phyloP scores from a whole-genome alignment of 306 rosid genomes.

The Inga leiocalycina region DNA sequence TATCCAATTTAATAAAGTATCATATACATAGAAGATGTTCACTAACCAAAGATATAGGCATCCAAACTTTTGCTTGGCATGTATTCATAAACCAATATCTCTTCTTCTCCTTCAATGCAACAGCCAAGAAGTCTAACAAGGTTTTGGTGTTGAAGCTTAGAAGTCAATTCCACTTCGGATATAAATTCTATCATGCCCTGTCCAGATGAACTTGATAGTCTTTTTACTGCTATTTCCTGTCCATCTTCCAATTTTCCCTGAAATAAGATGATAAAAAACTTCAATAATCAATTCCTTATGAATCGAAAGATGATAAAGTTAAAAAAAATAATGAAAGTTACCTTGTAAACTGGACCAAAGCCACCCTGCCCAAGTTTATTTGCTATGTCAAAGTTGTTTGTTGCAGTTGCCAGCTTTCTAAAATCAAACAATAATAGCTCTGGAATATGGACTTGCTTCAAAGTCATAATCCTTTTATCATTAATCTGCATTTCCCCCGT shows the following conservation, averaged over 20 bases:
- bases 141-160: constrained; percentile 24
- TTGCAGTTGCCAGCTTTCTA: no score
- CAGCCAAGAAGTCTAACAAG: constrained; percentile 33
- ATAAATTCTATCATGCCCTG: constrained; percentile 31
- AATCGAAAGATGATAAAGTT: no score
- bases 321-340: no score
- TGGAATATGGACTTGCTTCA: no score
- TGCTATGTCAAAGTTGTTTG: no score
- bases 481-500: no score
- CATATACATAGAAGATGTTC: background rate
- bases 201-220: constrained; percentile 19
- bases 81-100: constrained; percentile 30
- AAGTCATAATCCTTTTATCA: no score
- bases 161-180: constrained; percentile 27
- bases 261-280: no score
- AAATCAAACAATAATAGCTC: no score
- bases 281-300: no score
- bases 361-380: no score
- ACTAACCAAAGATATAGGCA: background rate
- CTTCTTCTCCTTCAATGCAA: constrained; percentile 28
- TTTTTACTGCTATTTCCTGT: constrained; percentile 22
- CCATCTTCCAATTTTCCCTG: constrained; percentile 19
- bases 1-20: background rate
- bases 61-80: constrained; percentile 7
- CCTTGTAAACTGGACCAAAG: no score